phyloP scores from a whole-genome alignment of 257 asterid species.

The Salvia hispanica region DNA sequence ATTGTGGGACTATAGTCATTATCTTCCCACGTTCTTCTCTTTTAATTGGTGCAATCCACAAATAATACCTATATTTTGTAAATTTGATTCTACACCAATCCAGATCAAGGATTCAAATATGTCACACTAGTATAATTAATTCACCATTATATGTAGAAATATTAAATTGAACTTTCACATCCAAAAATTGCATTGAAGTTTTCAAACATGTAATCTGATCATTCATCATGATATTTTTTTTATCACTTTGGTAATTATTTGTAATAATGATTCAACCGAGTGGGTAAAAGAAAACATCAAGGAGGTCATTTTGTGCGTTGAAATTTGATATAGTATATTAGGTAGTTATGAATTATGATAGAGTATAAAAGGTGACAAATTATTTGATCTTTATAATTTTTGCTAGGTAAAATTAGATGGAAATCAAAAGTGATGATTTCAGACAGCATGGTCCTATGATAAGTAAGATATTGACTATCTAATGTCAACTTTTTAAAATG shows the following conservation, averaged over 20 bases:
- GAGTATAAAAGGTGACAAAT: slow-evolving; percentile 1
- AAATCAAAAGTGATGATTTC: slow-evolving; percentile 11
- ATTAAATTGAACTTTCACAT: background rate
- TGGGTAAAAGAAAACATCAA: background rate
- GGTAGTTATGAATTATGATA: slow-evolving; percentile 17
- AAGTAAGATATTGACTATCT: slow-evolving; percentile 35
- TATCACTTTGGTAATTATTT: no score
- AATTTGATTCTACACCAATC: background rate
- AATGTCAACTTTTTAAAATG: slow-evolving; percentile 21
- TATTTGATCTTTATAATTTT: background rate
- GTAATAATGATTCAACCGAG: no score
- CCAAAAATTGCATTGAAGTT: no score
- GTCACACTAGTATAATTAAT: background rate
- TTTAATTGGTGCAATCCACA: slow-evolving; percentile 25
- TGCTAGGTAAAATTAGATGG: background rate
- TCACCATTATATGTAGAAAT: background rate
- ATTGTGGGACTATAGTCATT: slow-evolving; percentile 10
- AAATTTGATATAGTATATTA: background rate
- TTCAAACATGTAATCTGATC: no score
- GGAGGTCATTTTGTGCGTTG: background rate
- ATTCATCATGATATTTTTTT: no score
- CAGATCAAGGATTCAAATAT: background rate
- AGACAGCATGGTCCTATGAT: slow-evolving; percentile 37
- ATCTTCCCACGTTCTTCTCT: slow-evolving; percentile 32
- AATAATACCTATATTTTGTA: background rate